Evolutionary conservation across 768 basidiomycete species (phyloP).

Genomic region (Hypholoma sublateritium): DNA sequence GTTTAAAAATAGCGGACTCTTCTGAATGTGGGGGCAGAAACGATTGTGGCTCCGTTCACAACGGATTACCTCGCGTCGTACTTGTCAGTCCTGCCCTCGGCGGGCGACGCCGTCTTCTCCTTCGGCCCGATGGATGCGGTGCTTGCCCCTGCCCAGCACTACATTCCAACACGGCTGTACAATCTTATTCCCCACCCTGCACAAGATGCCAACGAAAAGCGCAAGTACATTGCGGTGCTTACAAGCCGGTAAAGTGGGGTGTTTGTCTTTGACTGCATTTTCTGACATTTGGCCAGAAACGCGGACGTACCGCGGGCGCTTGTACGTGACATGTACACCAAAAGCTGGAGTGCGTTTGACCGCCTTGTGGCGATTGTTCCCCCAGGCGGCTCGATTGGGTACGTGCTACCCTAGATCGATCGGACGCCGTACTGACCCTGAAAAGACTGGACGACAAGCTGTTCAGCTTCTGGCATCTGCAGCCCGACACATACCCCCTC

Average conservation of each 20-base stretch:
- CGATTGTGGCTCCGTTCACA: slow-evolving; percentile 74
- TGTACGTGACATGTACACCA: slow-evolving; percentile 89
- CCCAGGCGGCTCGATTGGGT: slow-evolving; percentile 90
- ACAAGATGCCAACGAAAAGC: slow-evolving; percentile 71
- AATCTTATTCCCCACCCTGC: slow-evolving; percentile 79
- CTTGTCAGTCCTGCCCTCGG: slow-evolving; percentile 71
- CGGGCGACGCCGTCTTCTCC: slow-evolving; percentile 72
- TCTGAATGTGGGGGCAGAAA: slow-evolving; percentile 41
- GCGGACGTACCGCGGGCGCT: slow-evolving; percentile 83
- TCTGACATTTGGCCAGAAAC: slow-evolving; percentile 48
- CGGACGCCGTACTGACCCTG: slow-evolving; percentile 3
- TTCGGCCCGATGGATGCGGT: slow-evolving; percentile 83
- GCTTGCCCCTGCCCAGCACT: slow-evolving; percentile 73
- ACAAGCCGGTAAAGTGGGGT: slow-evolving; percentile 55
- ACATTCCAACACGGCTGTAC: slow-evolving; percentile 73
- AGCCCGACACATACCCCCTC: slow-evolving; percentile 73
- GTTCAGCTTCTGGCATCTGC: slow-evolving; percentile 87
- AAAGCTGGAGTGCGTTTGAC: slow-evolving; percentile 92
- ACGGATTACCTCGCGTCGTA: slow-evolving; percentile 76
- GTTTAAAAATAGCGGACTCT: slow-evolving; percentile 8
- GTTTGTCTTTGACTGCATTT: not conserved
- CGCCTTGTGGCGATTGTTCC: slow-evolving; percentile 86
- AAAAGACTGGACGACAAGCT: slow-evolving; percentile 86
- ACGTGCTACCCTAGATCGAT: slow-evolving; percentile 20
- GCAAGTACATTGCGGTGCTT: slow-evolving; percentile 70